Evolutionary conservation across 495 filamentous ascomycete species (phyloP), one percentile per base, ranked within the genome.

Genomic region (Durotheca rogersii): DNA sequence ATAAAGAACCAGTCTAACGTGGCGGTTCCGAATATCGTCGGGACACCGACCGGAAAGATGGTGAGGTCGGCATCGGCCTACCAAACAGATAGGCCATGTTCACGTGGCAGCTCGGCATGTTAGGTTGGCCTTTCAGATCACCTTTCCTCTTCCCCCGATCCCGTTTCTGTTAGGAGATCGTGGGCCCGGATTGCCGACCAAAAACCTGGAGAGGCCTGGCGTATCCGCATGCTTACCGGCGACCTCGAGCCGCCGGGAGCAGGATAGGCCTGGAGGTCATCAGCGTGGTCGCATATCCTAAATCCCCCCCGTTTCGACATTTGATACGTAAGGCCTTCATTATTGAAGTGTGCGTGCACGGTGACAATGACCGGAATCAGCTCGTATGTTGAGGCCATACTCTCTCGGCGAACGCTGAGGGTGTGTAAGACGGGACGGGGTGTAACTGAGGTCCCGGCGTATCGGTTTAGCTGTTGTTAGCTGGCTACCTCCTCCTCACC

Each of bases 151-250:
- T 40, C 18, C 33, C 33, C 23, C 47, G 41, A 38, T 27, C 32
- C 19, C 11, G 41, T 39, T 40, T 49, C 19, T 10, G 14, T 23
- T 15, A 21, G 12, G 20, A 17, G 23, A 34, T 35, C 17, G 19
- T 18, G 11, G 18, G 16, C n/a, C 17, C 29, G 39, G 33, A 25
- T 51, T 51, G 31, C 46, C 47, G 53, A 18, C 53, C 53, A 41
- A 56, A 56, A 51, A 46, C 53, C 46, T 51, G 1, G 30, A 12
- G 30, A 12, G 10, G 23, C 4, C 9, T 27, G 4, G 23, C 23
- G 4, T 27, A 27, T 27, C 23, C 9, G n/a, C n/a, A n/a, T n/a
- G n/a, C n/a, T n/a, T n/a, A n/a, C n/a, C n/a, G n/a, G n/a, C n/a
- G n/a, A n/a, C n/a, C n/a, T n/a, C n/a, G n/a, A n/a, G n/a, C n/a